Evolutionary conservation across 441 rosid species (phyloP).

Genomic region (Isatis lusitanica): DNA sequence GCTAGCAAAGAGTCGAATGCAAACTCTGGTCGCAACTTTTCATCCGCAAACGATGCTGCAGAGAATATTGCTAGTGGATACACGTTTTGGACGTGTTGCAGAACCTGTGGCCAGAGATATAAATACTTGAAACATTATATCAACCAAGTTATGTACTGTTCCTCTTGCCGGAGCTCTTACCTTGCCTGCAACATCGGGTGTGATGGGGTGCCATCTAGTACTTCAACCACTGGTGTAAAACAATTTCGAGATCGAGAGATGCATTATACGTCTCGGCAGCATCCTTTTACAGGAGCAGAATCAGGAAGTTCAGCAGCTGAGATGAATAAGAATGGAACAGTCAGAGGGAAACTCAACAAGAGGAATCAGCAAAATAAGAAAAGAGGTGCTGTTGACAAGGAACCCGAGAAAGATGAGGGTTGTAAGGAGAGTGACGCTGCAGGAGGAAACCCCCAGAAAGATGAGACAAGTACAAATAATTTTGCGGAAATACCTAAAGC

Average conservation of each 20-base stretch:
- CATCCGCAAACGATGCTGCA: slow-evolving; percentile 12
- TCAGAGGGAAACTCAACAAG: slow-evolving; percentile 2
- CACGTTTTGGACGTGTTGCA: slow-evolving; percentile 57
- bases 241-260: slow-evolving; percentile 41
- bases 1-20: slow-evolving; percentile 33
- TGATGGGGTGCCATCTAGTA: slow-evolving; percentile 35
- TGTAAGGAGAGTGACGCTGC: background rate
- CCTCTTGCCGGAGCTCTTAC: slow-evolving; percentile 41
- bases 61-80: slow-evolving; percentile 27
- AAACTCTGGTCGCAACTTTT: slow-evolving; percentile 27
- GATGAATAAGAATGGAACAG: slow-evolving; percentile 23
- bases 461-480: background rate
- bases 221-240: slow-evolving; percentile 39
- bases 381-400: slow-evolving; percentile 3
- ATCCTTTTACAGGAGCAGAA: slow-evolving; percentile 37
- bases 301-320: slow-evolving; percentile 19
- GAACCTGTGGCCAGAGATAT: slow-evolving; percentile 43
- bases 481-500: slow-evolving; percentile 21
- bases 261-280: slow-evolving; percentile 34
- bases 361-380: slow-evolving; percentile 3
- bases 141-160: slow-evolving; percentile 44
- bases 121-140: slow-evolving; percentile 40
- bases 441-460: slow-evolving; percentile 15
- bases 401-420: slow-evolving; percentile 19
- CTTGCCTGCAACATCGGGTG: slow-evolving; percentile 41